phyloP scores from a whole-genome alignment of 257 asterid species.

The Ophiorrhiza pumila region DNA sequence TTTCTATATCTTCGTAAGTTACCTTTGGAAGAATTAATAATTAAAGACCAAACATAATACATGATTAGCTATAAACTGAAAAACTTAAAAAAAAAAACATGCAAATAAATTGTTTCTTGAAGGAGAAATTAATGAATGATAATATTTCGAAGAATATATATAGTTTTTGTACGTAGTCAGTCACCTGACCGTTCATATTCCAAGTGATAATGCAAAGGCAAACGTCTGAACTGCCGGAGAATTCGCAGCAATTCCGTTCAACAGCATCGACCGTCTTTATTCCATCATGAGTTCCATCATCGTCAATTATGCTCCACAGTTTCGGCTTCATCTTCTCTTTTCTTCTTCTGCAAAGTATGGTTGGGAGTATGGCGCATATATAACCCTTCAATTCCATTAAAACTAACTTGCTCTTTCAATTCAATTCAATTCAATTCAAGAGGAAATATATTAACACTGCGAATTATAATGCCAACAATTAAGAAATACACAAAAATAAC shows the following conservation, averaged over 20 bases:
- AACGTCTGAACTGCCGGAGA: constrained; percentile 43
- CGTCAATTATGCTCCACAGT: constrained; percentile 24
- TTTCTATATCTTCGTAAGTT: constrained; percentile 43
- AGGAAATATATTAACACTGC: no score
- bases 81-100: not conserved
- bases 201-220: constrained; percentile 65
- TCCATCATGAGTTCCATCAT: constrained; percentile 52
- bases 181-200: constrained; percentile 73
- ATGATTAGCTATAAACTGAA: not conserved
- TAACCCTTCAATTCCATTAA: constrained; percentile 18
- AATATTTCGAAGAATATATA: no score
- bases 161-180: not conserved
- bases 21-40: constrained; percentile 40
- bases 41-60: not conserved
- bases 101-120: no score
- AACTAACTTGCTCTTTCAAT: not conserved
- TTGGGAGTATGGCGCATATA: constrained; percentile 13
- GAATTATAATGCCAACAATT: no score
- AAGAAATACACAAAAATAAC: no score
- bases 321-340: constrained; percentile 28
- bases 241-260: constrained; percentile 33
- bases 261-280: constrained; percentile 42
- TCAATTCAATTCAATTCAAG: no score
- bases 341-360: constrained; percentile 19
- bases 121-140: no score